Evolutionary conservation across 2,329 filamentous ascomycete species (phyloP).

Genomic region (Phyllosticta capitalensis): DNA sequence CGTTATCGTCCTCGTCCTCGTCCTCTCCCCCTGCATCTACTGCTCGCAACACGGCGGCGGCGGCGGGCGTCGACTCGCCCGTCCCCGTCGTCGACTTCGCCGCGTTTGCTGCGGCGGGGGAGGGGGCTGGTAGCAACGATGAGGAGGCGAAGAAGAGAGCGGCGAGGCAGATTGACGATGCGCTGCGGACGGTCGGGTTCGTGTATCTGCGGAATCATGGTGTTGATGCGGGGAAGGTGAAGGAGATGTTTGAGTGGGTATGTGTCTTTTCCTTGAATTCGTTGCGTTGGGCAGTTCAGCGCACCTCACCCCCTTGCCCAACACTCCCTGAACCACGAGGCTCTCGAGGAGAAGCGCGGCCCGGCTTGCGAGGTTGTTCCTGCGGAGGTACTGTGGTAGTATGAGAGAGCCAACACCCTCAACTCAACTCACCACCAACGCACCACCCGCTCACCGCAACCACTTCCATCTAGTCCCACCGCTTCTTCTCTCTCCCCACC

Average conservation of each 20-base stretch:
- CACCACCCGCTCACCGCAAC: not conserved
- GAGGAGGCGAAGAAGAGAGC: slow-evolving; percentile 15
- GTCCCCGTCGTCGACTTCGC: slow-evolving; percentile 25
- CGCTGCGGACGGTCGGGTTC: slow-evolving; percentile 31
- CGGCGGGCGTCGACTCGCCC: not conserved
- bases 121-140: slow-evolving; percentile 10
- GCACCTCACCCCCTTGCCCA: not conserved
- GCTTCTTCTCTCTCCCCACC: slow-evolving; percentile 29
- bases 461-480: slow-evolving; percentile 17
- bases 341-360: no score
- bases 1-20: no score
- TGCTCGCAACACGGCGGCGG: not conserved
- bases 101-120: slow-evolving; percentile 13
- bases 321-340: not conserved
- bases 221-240: slow-evolving; percentile 21
- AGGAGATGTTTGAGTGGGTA: slow-evolving; percentile 23
- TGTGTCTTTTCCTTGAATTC: slow-evolving; percentile 14
- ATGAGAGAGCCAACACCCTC: no score
- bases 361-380: no score
- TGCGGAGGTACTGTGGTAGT: no score
- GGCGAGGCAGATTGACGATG: slow-evolving; percentile 28
- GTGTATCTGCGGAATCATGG: slow-evolving; percentile 34
- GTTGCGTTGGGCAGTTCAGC: no score
- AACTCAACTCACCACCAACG: no score
- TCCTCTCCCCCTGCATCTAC: no score